Evolutionary conservation across 2,329 filamentous ascomycete species (phyloP).

Genomic region (Ophiostoma australiae): DNA sequence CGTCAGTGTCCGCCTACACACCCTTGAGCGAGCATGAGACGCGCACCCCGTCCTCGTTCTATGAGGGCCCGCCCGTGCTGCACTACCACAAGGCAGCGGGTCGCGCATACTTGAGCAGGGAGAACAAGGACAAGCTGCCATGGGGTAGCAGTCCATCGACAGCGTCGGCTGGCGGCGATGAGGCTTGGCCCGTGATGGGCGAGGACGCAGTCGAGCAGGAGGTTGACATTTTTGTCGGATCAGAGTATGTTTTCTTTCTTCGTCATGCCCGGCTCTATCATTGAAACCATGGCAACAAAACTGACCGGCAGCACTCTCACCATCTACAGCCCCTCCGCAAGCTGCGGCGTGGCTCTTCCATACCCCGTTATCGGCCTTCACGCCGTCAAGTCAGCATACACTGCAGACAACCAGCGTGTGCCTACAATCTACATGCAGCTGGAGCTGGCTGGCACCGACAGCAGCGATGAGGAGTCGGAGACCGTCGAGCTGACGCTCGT

Average conservation of each 20-base stretch:
- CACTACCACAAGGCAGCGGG: slow-evolving; percentile 56
- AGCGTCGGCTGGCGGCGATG: slow-evolving; percentile 34
- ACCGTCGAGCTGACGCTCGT: slow-evolving; percentile 64
- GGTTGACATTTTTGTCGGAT: slow-evolving; percentile 56
- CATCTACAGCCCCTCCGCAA: slow-evolving; percentile 56
- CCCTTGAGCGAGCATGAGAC: slow-evolving; percentile 64
- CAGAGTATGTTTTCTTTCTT: slow-evolving; percentile 45
- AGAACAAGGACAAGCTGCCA: slow-evolving; percentile 51
- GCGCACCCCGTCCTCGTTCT: slow-evolving; percentile 68
- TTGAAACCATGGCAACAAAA: neutral
- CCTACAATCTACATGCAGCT: slow-evolving; percentile 63
- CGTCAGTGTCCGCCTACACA: slow-evolving; percentile 56
- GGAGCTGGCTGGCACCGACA: slow-evolving; percentile 54
- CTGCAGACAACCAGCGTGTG: slow-evolving; percentile 35
- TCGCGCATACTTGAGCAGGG: slow-evolving; percentile 53
- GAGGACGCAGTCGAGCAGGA: slow-evolving; percentile 42
- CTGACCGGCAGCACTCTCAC: slow-evolving; percentile 47
- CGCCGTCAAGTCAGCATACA: slow-evolving; percentile 58
- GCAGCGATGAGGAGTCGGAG: slow-evolving; percentile 54
- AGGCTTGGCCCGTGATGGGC: slow-evolving; percentile 30
- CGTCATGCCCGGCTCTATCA: neutral
- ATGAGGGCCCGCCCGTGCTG: slow-evolving; percentile 64
- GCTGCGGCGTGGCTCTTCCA: slow-evolving; percentile 61
- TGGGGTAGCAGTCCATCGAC: slow-evolving; percentile 43
- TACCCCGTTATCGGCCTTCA: slow-evolving; percentile 73